Percentiles rank a stretch among this genome's conserved stretches.
Conservation (phyloP, 1,284 basidiomycete species). For the Moesziomyces sp. region DNA sequence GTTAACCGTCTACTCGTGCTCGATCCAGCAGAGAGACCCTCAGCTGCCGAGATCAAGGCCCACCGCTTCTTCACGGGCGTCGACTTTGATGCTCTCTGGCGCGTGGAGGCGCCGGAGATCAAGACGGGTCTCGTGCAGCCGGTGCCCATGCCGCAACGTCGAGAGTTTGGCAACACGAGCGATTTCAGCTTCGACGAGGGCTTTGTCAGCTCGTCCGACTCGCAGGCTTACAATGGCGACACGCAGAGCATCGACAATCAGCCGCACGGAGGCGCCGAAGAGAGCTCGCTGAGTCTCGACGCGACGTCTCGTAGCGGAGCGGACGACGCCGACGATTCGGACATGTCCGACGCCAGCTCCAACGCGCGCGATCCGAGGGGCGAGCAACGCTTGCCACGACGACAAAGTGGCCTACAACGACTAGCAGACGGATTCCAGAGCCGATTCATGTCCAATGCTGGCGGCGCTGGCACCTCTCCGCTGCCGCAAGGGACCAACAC, state of each 20-base stretch:
- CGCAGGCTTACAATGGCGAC: constrained; percentile 31
- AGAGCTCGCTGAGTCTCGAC: constrained; percentile 21
- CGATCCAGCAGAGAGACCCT: constrained; percentile 40
- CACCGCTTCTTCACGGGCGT: constrained; percentile 53
- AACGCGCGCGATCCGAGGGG: not conserved
- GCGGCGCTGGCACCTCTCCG: not conserved
- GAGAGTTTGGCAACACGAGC: constrained; percentile 19
- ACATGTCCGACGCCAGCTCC: constrained; percentile 26
- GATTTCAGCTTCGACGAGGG: constrained; percentile 48
- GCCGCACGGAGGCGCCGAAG: constrained; percentile 4
- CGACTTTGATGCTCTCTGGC: constrained; percentile 56
- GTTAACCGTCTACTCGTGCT: constrained; percentile 70
- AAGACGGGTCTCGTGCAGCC: constrained; percentile 46
- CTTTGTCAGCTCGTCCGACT: constrained; percentile 40
- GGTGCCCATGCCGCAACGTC: constrained; percentile 5
- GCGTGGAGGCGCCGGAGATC: constrained; percentile 26
- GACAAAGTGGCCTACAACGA: constrained; percentile 32
- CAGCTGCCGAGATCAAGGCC: constrained; percentile 37
- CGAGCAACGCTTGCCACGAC: constrained; percentile 6
- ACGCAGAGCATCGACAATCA: constrained; percentile 40
- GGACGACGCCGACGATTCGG: constrained; percentile 37
- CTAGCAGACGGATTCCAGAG: constrained; percentile 30
- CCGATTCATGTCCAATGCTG: constrained; percentile 12
- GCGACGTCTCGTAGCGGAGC: constrained; percentile 2
- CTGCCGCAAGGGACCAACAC: constrained; percentile 2